Conservation (phyloP, 257 asterid species). For the Cynanchum wilfordii region DNA sequence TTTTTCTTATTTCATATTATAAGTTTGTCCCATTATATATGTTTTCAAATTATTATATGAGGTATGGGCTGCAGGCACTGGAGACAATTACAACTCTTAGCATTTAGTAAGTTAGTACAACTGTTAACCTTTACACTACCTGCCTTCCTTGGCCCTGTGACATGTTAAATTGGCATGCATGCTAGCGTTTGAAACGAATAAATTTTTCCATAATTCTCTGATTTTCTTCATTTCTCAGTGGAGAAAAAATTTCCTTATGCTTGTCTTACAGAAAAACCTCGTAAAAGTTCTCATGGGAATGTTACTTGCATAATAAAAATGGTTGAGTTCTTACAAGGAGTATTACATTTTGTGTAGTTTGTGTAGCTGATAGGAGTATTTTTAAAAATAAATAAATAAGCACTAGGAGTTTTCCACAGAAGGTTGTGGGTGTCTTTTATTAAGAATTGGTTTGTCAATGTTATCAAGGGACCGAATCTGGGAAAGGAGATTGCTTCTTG, state of each 20-base stretch:
- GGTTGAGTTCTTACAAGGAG: neutral
- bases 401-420: constrained; percentile 2
- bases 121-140: neutral
- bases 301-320: neutral
- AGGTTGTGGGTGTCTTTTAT: constrained; percentile 1
- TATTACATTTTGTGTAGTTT: neutral
- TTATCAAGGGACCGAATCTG: constrained; percentile 62
- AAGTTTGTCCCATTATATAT: neutral
- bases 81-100: neutral
- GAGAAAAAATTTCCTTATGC: neutral
- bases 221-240: neutral
- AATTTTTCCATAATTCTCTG: neutral
- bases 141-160: neutral
- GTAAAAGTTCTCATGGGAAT: neutral
- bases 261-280: constrained; percentile 8
- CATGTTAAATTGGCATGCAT: neutral
- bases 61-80: neutral
- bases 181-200: neutral
- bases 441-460: constrained; percentile 25
- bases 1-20: neutral
- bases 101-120: neutral
- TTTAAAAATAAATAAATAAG: neutral
- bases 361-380: neutral
- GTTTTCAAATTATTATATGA: neutral
- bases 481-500: constrained; percentile 71